A percentile compares a stretch with the other conserved stretches of the same genome.
Conservation (phyloP, 305 asterid species). For the Fraxinus platypoda region DNA sequence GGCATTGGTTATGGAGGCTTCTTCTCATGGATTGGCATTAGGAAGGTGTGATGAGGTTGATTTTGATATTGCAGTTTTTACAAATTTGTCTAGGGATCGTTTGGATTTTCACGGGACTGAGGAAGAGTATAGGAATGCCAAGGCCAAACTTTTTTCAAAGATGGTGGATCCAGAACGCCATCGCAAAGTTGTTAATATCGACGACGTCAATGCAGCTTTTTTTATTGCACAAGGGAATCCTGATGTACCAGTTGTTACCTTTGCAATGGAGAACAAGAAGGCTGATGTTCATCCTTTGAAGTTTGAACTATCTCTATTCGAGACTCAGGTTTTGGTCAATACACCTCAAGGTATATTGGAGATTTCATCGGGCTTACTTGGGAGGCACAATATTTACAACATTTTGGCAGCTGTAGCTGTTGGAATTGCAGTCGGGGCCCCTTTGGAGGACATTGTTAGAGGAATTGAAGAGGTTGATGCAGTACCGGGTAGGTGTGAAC, state of each 20-base stretch:
- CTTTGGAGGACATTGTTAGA: constrained; percentile 93
- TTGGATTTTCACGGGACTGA: constrained; percentile 65
- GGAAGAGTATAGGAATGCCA: constrained; percentile 65
- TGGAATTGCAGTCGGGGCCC: constrained; percentile 98
- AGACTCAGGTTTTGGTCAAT: constrained; percentile 89
- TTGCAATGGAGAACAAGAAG: constrained; percentile 80
- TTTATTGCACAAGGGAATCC: constrained; percentile 74
- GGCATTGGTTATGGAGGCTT: constrained; percentile 89
- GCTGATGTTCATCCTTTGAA: constrained; percentile 85
- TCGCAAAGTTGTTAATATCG: constrained; percentile 80
- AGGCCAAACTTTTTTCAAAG: constrained; percentile 67
- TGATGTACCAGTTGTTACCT: constrained; percentile 82
- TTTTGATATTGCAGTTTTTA: constrained; percentile 88
- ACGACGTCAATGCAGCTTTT: constrained; percentile 73
- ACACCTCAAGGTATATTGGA: constrained; percentile 93
- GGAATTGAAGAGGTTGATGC: constrained; percentile 98
- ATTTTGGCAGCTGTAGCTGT: constrained; percentile 90
- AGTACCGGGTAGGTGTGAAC: constrained; percentile 92
- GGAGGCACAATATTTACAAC: constrained; percentile 88
- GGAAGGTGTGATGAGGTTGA: constrained; percentile 85
- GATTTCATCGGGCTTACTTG: constrained; percentile 89
- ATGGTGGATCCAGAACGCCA: constrained; percentile 91
- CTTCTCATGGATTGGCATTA: constrained; percentile 57
- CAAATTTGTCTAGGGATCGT: constrained; percentile 70
- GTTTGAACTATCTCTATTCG: constrained; percentile 80